These are phyloP conservation scores for Cornus kousa DNA, from an alignment of 148 eudicot genomes.

Conservation along the genomic window DNA sequence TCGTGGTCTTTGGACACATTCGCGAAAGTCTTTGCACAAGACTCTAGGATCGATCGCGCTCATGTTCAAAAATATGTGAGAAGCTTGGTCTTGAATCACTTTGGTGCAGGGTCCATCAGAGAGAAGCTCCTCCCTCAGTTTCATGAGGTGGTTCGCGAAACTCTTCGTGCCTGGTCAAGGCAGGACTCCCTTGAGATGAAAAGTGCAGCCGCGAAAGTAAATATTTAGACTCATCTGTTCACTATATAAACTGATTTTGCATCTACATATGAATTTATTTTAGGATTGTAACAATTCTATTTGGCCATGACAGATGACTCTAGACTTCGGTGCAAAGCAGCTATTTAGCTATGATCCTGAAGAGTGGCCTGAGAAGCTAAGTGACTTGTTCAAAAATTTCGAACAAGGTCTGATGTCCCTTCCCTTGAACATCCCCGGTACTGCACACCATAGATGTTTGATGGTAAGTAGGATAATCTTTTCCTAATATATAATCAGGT, in stretches of 20 bases:
- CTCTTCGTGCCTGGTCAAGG: slow-evolving; percentile 19
- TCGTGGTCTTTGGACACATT: slow-evolving; percentile 30
- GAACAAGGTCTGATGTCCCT: slow-evolving; percentile 28
- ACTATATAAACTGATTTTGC: no score
- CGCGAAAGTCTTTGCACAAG: slow-evolving; percentile 27
- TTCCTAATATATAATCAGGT: neutral
- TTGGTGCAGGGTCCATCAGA: slow-evolving; percentile 19
- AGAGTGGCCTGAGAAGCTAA: slow-evolving; percentile 16
- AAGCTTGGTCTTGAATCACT: slow-evolving; percentile 20
- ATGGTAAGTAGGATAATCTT: slow-evolving; percentile 13
- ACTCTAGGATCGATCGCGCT: neutral
- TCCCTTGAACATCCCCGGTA: slow-evolving; percentile 36
- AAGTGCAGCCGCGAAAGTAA: slow-evolving; percentile 19
- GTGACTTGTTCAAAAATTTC: slow-evolving; percentile 27
- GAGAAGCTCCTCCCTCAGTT: slow-evolving; percentile 18
- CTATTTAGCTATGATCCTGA: slow-evolving; percentile 24
- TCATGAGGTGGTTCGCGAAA: slow-evolving; percentile 9
- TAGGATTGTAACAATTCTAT: neutral
- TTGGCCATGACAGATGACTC: slow-evolving; percentile 19
- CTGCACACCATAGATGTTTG: slow-evolving; percentile 30
- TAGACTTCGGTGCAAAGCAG: slow-evolving; percentile 20
- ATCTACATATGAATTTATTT: no score
- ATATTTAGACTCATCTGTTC: neutral
- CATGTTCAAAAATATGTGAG: slow-evolving; percentile 16
- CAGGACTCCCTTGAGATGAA: slow-evolving; percentile 26